phyloP scores from a whole-genome alignment of 768 basidiomycete species.

The Russula sp. region DNA sequence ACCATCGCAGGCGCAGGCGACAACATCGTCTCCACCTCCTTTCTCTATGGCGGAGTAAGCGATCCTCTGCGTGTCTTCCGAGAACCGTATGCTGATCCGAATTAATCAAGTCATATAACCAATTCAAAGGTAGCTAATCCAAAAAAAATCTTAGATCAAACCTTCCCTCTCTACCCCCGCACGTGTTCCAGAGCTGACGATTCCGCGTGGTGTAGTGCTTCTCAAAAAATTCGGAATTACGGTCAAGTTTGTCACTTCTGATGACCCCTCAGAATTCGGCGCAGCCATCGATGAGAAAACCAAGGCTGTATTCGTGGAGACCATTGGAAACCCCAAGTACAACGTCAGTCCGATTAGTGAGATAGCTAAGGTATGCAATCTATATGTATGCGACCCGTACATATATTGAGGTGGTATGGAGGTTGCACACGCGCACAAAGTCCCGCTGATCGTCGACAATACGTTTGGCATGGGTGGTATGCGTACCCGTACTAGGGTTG shows the following conservation, averaged over 20 bases:
- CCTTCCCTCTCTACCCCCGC: background rate
- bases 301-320: conserved; percentile 72
- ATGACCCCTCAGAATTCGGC: conserved; percentile 55
- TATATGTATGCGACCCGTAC: no score
- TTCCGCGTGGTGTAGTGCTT: conserved; percentile 43
- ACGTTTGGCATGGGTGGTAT: conserved; percentile 69
- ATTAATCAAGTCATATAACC: conserved; percentile 57
- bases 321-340: conserved; percentile 78
- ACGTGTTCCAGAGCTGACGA: background rate
- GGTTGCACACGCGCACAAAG: conserved; percentile 67
- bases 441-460: conserved; percentile 80
- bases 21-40: conserved; percentile 71
- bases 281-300: conserved; percentile 75
- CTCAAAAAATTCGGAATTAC: conserved; percentile 67
- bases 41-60: conserved; percentile 66
- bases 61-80: background rate
- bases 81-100: no score
- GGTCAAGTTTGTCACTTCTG: conserved; percentile 58
- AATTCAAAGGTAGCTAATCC: conserved; percentile 54
- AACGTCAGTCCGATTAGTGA: conserved; percentile 63
- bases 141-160: no score
- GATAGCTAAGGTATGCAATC: conserved; percentile 55
- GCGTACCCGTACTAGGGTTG: background rate
- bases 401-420: conserved; percentile 30
- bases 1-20: conserved; percentile 62